Base-by-base conservation (phyloP, 1,284 basidiomycete genomes). In the Caloboletus inedulis region DNA sequence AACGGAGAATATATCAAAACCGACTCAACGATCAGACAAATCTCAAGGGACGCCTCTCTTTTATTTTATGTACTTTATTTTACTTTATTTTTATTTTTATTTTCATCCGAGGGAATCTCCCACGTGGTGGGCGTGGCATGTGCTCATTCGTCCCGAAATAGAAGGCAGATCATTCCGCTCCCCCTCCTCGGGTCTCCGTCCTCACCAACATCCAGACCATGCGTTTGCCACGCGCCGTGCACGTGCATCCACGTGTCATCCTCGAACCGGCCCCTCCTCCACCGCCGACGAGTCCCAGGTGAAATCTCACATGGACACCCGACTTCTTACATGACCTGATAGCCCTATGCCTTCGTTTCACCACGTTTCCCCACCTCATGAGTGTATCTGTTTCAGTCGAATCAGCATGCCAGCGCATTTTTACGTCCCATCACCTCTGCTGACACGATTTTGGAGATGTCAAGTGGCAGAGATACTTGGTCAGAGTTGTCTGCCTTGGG, bases 101-200 rank as follows among this genome's bases (percentile, higher is more conserved):
- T 47, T 36, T 40, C 35, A 13, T 16, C 3, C 19, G 4, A 41
- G 45, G 19, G 47, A 61, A 49, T 62, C 49, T 59, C 53, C 45
- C 62, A 68, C 62, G 63, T 65, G 62, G 58, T 27, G 27, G 61
- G 54, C 61, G 59, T 63, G 62, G 62, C 53, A 62, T 51, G 51
- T 13, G n/a, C 18, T 19, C 18, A 40, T 45, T 49, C 4, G 25
- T n/a, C 54, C 54, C 16, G 23, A 13, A 41, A 42, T 19, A 33
- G 54, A 29, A 50, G 40, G 51, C 19, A 52, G 44, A 42, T 42
- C 41, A 18, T 30, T 27, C 41, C 41, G 25, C 41, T 19, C 25
- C 10, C 23, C 25, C 25, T 27, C 25, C 25, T 25, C 25, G 25
- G 25, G 25, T 27, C 25, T 27, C 25, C 25, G 25, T 25, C 25